phyloP scores from a whole-genome alignment of 2,329 filamentous ascomycete species.

The Colletotrichum ledebouriae region DNA sequence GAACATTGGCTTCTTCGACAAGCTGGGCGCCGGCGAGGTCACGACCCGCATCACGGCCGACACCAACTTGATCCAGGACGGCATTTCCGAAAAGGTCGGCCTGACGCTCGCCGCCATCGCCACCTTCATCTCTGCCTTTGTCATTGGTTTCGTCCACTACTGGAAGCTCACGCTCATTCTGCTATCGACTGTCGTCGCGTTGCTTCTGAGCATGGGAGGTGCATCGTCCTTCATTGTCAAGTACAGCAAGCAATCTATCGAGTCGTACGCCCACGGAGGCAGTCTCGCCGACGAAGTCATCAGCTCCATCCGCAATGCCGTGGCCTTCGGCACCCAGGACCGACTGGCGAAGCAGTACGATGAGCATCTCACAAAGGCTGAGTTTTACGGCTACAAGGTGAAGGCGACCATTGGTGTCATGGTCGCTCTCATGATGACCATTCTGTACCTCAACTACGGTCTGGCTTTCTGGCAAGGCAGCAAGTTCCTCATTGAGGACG shows the following conservation, averaged over 20 bases:
- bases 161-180: slow-evolving; percentile 96
- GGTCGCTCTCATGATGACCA: slow-evolving; percentile 85
- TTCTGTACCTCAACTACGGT: slow-evolving; percentile 89
- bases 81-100: slow-evolving; percentile 90
- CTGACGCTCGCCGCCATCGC: slow-evolving; percentile 82
- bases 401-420: slow-evolving; percentile 82
- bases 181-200: slow-evolving; percentile 82
- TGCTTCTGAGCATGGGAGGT: slow-evolving; percentile 81
- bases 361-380: slow-evolving; percentile 77
- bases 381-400: slow-evolving; percentile 81
- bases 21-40: slow-evolving; percentile 91
- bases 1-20: slow-evolving; percentile 95
- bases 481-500: slow-evolving; percentile 76
- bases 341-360: slow-evolving; percentile 92
- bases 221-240: slow-evolving; percentile 83
- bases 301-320: slow-evolving; percentile 91
- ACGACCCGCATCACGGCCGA: slow-evolving; percentile 95
- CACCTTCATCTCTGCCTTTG: slow-evolving; percentile 88
- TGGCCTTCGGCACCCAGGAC: slow-evolving; percentile 93
- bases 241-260: slow-evolving; percentile 82
- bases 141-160: slow-evolving; percentile 91
- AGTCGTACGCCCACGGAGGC: slow-evolving; percentile 86
- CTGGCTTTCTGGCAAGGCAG: slow-evolving; percentile 92
- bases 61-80: slow-evolving; percentile 93
- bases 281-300: slow-evolving; percentile 95